Percentiles rank a stretch among this genome's conserved stretches.
Conservation (phyloP, 257 asterid species). For the Mentha longifolia region DNA sequence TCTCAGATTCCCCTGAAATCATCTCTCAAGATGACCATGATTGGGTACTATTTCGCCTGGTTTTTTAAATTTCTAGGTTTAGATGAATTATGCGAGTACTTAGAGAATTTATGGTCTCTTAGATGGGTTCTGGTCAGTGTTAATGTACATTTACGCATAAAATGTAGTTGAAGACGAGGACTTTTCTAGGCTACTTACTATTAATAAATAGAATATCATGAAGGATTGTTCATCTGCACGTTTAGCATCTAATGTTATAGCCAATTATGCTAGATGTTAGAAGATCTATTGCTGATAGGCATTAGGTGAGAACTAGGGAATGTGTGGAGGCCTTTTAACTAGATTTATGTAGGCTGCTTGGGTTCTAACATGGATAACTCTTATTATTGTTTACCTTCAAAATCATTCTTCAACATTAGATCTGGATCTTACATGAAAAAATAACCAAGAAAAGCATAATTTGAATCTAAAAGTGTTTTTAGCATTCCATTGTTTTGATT, state of each 20-base stretch:
- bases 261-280: conserved; percentile 4
- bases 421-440: not conserved
- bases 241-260: not conserved
- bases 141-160: not conserved
- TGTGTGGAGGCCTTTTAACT: not conserved
- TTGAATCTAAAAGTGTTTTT: not conserved
- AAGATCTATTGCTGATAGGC: not conserved
- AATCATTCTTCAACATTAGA: no score
- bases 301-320: not conserved
- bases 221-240: not conserved
- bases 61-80: conserved; percentile 9
- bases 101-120: conserved; percentile 19
- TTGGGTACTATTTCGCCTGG: conserved; percentile 55
- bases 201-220: not conserved
- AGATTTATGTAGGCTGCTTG: not conserved
- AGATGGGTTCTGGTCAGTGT: conserved; percentile 10
- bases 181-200: not conserved
- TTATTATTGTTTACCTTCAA: not conserved
- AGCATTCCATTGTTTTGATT: not conserved
- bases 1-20: conserved; percentile 81
- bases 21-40: conserved; percentile 89
- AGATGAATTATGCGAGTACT: not conserved
- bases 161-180: not conserved
- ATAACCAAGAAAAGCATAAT: not conserved
- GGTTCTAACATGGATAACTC: not conserved